Base-by-base conservation (phyloP, 2,329 filamentous ascomycete genomes). In the Cordyceps pruinosa region DNA sequence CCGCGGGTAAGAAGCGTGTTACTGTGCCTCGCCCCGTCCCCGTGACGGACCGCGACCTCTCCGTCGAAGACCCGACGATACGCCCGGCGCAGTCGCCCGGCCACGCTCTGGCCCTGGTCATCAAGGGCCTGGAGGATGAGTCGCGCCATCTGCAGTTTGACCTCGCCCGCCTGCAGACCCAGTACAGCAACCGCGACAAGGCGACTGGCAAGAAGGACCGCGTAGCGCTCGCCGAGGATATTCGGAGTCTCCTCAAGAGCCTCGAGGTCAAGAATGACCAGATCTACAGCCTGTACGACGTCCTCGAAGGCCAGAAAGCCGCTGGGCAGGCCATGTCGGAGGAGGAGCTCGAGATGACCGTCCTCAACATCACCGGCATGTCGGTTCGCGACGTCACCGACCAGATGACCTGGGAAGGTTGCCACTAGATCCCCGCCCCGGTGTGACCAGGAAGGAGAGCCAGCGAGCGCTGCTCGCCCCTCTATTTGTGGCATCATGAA, bases 231-330 rank as follows among this genome's bases (percentile, higher is more conserved):
- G 79, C 82, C 28, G 76, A 75, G 28, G 80, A 80, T 57, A 86
- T 93, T 35, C 78, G 84, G 60, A 75, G 74, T 23, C 66, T 90
- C 21, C 74, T 87, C 42, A 78, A 78, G 60, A 78, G 81, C 53
- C 81, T 90, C 25, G 87, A 91, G 65, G 78, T 81, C 65, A 90
- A 92, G 71, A 84, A 85, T 26, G 86, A 89, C 60, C 88, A 92
- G 69, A 85, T 96, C 42, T 95, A 96, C 72, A 81, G 83, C 42
- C 76, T 96, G 15, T 89, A 92, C 64, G 90, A 96, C 68, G 89
- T 94, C 1, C 77, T 94, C 1, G 89, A 93, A 70, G 89, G 87
- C 6, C 88, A 92, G 68, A 89, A 88, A 73, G 77, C 77, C 34
- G 78, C 79, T 3, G 84, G 84, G 0, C 80, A 83, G 65, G 77